phyloP scores from a whole-genome alignment of 805 yeast genomes.

The Barnettozyma sucrosica region DNA sequence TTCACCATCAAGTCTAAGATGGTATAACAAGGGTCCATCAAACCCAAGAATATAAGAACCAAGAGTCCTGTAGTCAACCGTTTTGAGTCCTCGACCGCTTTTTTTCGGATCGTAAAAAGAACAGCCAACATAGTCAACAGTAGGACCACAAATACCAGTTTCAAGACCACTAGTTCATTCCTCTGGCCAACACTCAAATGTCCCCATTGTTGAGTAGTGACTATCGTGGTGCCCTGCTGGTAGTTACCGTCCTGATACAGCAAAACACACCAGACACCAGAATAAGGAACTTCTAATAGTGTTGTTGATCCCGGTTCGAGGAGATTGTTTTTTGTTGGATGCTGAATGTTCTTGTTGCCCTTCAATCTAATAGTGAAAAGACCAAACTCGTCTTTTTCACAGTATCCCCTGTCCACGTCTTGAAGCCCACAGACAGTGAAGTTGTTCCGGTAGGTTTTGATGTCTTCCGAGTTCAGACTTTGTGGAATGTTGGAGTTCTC shows the following conservation, averaged over 20 bases:
- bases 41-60: background rate
- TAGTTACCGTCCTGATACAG: constrained; percentile 10
- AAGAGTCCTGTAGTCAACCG: background rate
- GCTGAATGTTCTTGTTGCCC: background rate
- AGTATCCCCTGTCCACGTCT: constrained; percentile 5
- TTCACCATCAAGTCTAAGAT: background rate
- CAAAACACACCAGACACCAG: constrained; percentile 9
- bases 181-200: background rate
- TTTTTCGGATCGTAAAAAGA: background rate
- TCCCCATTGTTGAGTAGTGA: constrained; percentile 6
- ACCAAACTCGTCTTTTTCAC: constrained; percentile 2
- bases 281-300: background rate
- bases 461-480: constrained; percentile 1
- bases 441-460: constrained; percentile 2
- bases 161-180: background rate
- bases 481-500: constrained; percentile 5
- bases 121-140: background rate
- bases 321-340: background rate
- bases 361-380: background rate
- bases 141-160: background rate
- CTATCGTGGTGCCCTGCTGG: background rate
- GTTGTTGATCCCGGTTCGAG: background rate
- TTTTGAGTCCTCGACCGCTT: background rate
- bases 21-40: background rate
- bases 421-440: constrained; percentile 10